Evolutionary conservation across 345 rosid species (phyloP).

Genomic region (Citrus glauca): DNA sequence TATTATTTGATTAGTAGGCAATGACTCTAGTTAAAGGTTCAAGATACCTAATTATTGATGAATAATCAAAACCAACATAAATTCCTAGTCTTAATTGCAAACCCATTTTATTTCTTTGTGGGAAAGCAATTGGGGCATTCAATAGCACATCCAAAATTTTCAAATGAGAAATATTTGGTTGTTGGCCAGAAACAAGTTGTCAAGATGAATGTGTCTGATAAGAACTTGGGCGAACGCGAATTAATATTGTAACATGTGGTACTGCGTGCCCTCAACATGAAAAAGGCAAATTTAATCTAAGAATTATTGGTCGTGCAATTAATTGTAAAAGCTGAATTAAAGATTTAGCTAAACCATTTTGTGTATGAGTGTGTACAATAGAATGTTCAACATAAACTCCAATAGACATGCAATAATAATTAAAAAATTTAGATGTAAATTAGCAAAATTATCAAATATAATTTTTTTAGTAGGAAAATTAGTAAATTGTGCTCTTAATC

Average conservation of each 20-base stretch:
- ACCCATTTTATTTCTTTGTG: too few relatives aligned
- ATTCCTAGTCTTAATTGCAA: background rate
- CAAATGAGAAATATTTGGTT: too few relatives aligned
- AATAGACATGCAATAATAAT: background rate
- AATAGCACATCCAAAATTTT: too few relatives aligned
- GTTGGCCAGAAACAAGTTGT: slow-evolving; percentile 19
- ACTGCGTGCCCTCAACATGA: background rate
- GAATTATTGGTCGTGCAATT: background rate
- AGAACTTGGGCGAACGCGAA: background rate
- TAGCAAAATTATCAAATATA: background rate
- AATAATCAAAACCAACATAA: background rate
- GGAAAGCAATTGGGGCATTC: too few relatives aligned
- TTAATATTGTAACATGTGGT: background rate
- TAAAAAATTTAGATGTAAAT: background rate
- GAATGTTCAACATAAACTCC: background rate
- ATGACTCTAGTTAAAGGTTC: too few relatives aligned
- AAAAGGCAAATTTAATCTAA: background rate
- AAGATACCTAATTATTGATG: too few relatives aligned
- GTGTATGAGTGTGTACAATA: background rate
- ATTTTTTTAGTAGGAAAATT: too few relatives aligned
- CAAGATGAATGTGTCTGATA: slow-evolving; percentile 10
- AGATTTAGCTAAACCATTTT: background rate
- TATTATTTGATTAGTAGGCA: too few relatives aligned
- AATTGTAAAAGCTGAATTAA: background rate
- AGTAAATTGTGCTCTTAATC: background rate